phyloP scores from a whole-genome alignment of 352 stramenopile species.

The Phytophthora ramorum region DNA sequence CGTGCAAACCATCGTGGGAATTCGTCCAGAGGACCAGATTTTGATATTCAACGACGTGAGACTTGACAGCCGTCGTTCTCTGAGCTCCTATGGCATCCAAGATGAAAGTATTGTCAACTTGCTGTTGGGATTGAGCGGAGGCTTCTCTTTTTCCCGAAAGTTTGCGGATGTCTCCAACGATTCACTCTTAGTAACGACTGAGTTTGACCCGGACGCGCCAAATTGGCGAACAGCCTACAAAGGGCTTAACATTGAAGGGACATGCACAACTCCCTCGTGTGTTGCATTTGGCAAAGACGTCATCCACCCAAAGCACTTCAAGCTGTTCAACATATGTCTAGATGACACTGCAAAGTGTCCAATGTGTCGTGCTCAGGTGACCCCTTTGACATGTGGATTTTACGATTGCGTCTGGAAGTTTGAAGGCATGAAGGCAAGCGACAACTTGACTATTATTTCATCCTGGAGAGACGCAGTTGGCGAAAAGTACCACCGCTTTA shows the following conservation, averaged over 20 bases:
- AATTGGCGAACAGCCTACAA: constrained; percentile 9
- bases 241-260: constrained; percentile 45
- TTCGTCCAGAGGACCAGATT: constrained; percentile 10
- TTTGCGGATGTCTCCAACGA: constrained; percentile 37
- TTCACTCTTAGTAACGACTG: constrained; percentile 10
- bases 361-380: constrained; percentile 18
- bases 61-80: constrained; percentile 1
- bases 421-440: constrained; percentile 19
- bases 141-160: neutral
- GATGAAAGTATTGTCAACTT: neutral
- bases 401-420: constrained; percentile 47
- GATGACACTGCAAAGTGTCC: constrained; percentile 28
- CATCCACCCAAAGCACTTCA: constrained; percentile 23
- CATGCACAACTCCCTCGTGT: constrained; percentile 26
- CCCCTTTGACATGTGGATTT: constrained; percentile 36
- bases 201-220: constrained; percentile 14
- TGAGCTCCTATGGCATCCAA: constrained; percentile 4
- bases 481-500: constrained; percentile 32
- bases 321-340: constrained; percentile 29
- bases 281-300: constrained; percentile 24
- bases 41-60: neutral
- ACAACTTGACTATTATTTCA: constrained; percentile 24
- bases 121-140: neutral
- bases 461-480: constrained; percentile 25
- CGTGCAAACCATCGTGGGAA: constrained; percentile 3